Conservation (phyloP, 257 asterid species). For the Phtheirospermum japonicum region DNA sequence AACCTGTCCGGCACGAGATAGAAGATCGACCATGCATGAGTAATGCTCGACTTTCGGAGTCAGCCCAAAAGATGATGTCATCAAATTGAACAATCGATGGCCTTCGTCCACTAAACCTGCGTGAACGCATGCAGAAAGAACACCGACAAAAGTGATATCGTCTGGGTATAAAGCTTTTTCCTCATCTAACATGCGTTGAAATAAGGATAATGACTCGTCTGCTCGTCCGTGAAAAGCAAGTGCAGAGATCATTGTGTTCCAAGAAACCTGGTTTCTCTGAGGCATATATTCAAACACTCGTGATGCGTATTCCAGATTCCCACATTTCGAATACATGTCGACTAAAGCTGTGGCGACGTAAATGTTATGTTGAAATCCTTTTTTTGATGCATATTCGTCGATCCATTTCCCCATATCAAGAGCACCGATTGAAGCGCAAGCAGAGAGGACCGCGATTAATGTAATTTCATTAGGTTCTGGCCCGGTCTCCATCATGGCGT, state of each 20-base stretch:
- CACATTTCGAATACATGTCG: constrained; percentile 92
- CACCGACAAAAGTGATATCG: constrained; percentile 69
- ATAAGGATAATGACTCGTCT: constrained; percentile 62
- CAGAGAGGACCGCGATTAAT: constrained; percentile 71
- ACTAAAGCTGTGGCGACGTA: constrained; percentile 77
- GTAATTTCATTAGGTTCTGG: constrained; percentile 69
- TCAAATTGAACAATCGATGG: constrained; percentile 41
- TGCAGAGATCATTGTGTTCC: constrained; percentile 92
- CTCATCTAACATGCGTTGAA: constrained; percentile 57
- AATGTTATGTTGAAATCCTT: constrained; percentile 48
- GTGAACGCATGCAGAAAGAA: constrained; percentile 89
- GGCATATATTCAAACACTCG: constrained; percentile 66
- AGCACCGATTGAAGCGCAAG: constrained; percentile 87
- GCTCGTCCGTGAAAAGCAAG: constrained; percentile 79
- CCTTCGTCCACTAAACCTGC: constrained; percentile 86
- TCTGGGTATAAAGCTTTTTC: constrained; percentile 45
- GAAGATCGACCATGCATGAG: constrained; percentile 90
- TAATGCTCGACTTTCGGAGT: constrained; percentile 83
- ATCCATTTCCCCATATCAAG: constrained; percentile 64
- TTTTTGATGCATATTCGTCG: constrained; percentile 58
- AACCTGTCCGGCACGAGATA: constrained; percentile 80
- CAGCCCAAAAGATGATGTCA: constrained; percentile 62
- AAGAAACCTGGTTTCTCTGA: constrained; percentile 65
- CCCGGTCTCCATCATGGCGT: constrained; percentile 62
- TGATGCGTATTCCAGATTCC: constrained; percentile 60